Evolutionary conservation across 768 basidiomycete genomes (phyloP), one percentile per base, ranked within the genome.

Genomic region (Cystofilobasidium capitatum): DNA sequence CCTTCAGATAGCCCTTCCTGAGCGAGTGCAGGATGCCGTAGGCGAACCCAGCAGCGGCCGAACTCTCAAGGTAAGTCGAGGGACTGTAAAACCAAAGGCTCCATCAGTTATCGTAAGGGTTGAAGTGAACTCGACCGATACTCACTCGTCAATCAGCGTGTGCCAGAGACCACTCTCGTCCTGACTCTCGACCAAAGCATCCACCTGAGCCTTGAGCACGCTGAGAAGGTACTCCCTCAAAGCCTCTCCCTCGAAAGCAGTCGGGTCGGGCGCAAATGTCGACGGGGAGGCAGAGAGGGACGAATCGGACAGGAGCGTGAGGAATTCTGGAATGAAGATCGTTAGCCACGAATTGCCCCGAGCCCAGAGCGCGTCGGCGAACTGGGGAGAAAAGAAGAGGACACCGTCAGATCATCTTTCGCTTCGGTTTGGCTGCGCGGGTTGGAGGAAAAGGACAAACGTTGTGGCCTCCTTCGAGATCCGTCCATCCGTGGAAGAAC

Each of bases 301-400:
- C 16, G 63, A 64, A 37, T 65, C 64, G 20, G 44, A 45, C 7
- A 65, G 64, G 3, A 65, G 64, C 4, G 57, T 45, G 44, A 65
- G 58, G 64, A 65, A 65, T 57, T 65, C 64, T 26, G 64, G 64
- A 42, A 65, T 65, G 57, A 65, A 65, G 55, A 65, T 75, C 2
- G 81, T 82, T 13, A 80, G 76, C 82, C 83, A 84, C 71, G 81
- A 82, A 72, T 83, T 84, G 36, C 83, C 83, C 64, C 83, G 75
- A 10, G 81, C 83, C 83, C 83, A 83, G 42, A 77, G 77, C 13
- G 82, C 82, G 39, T 75, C 73, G 13, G 78, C 80, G 64, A 81
- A 82, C 68, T 81, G 49, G 3, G 1, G 31, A 22, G 29, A n/a
- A 26, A 20, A 22, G 29, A 13, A 14, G 57, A 39, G 14, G 14